A percentile compares a stretch with the other conserved stretches of the same genome.
phyloP scores from a whole-genome alignment of 2,329 filamentous ascomycete species.

The Colletotrichum echinochloae region DNA sequence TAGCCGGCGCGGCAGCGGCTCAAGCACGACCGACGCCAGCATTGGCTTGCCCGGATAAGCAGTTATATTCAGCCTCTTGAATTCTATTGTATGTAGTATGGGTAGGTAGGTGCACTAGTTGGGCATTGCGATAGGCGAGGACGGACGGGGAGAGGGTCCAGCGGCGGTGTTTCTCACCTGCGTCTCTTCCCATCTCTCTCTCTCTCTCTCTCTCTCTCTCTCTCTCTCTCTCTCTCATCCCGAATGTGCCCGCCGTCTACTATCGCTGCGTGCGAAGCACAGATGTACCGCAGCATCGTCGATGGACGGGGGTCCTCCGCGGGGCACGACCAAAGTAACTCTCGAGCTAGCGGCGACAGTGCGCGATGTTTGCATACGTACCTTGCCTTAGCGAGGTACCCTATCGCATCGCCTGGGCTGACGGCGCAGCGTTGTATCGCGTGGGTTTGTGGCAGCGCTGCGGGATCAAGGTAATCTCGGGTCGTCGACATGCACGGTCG shows the following conservation, averaged over 20 bases:
- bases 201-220: too few relatives aligned
- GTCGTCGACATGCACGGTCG: not conserved
- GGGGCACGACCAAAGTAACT: not conserved
- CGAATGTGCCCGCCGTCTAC: not conserved
- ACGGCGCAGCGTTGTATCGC: slow-evolving; percentile 2
- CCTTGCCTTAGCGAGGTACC: slow-evolving; percentile 38
- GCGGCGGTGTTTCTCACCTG: slow-evolving; percentile 1
- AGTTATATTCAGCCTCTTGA: not conserved
- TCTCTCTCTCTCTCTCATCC: too few relatives aligned
- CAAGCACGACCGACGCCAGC: not conserved
- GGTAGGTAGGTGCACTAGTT: not conserved
- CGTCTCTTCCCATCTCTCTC: not conserved
- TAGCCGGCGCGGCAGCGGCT: not conserved
- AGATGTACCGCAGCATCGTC: not conserved
- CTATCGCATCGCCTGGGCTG: not conserved
- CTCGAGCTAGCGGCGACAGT: slow-evolving; percentile 31
- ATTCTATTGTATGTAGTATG: too few relatives aligned
- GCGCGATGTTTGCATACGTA: slow-evolving; percentile 31
- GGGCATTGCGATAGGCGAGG: not conserved
- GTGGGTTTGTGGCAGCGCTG: not conserved
- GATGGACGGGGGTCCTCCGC: not conserved
- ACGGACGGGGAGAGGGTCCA: not conserved
- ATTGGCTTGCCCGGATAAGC: not conserved
- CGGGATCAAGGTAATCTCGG: not conserved
- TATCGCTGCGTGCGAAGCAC: not conserved